Evolutionary conservation across 1,139 yeast species (phyloP).

Genomic region (Saccharomyces hybrid): DNA sequence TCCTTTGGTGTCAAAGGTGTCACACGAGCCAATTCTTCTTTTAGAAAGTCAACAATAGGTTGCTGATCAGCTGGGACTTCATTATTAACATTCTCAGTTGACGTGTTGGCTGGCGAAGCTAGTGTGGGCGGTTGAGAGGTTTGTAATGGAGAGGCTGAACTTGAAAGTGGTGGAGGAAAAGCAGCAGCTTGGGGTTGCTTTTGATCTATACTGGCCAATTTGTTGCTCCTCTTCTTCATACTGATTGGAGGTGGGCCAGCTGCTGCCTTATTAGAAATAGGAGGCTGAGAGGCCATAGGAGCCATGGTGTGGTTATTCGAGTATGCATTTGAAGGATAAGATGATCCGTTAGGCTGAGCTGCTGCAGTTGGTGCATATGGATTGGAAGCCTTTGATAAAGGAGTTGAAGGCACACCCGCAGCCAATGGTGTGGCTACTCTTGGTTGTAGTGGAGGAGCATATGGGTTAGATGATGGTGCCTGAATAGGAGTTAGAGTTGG

Average conservation of each 20-base stretch:
- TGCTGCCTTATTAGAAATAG: constrained; percentile 17
- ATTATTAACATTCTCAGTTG: constrained; percentile 4
- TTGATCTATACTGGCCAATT: constrained; percentile 14
- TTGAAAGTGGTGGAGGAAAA: constrained; percentile 6
- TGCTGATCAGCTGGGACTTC: constrained; percentile 47
- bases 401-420: constrained; percentile 18
- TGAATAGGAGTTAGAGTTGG: constrained; percentile 18
- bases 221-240: constrained; percentile 17
- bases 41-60: constrained; percentile 54
- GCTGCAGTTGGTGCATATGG: constrained; percentile 13
- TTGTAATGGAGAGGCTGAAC: background rate
- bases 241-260: constrained; percentile 22
- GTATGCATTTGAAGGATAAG: constrained; percentile 6
- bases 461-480: constrained; percentile 13
- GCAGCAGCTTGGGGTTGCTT: constrained; percentile 3
- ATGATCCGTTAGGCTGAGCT: constrained; percentile 9
- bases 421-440: constrained; percentile 26
- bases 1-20: constrained; percentile 72
- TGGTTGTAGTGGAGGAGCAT: constrained; percentile 12
- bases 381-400: constrained; percentile 17
- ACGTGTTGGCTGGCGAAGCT: constrained; percentile 6
- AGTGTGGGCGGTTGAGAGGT: constrained; percentile 8
- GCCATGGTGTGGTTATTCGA: background rate
- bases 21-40: constrained; percentile 49
- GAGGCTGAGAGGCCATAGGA: constrained; percentile 24